phyloP scores from a whole-genome alignment of 495 filamentous ascomycete species.

The Xylaria acuta region DNA sequence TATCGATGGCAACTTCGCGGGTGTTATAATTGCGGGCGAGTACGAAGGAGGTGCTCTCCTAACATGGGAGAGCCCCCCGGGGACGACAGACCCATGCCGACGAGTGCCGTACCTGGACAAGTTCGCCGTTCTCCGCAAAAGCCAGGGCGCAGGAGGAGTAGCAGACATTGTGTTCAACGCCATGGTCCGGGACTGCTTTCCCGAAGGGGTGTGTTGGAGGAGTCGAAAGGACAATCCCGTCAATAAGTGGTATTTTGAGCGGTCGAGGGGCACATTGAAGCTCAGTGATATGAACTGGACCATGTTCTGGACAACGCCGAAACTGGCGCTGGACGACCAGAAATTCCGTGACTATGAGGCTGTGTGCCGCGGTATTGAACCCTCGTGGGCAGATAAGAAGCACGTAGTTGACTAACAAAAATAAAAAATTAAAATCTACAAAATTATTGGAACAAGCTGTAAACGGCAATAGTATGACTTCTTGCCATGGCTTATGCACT shows the following conservation, averaged over 20 bases:
- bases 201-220: conserved; percentile 79
- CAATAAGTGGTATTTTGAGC: conserved; percentile 96
- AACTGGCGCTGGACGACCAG: conserved; percentile 53
- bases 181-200: conserved; percentile 89
- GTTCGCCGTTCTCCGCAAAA: conserved; percentile 88
- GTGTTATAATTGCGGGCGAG: conserved; percentile 91
- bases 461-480: background rate
- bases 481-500: background rate
- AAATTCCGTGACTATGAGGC: conserved; percentile 79
- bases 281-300: conserved; percentile 81
- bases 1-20: conserved; percentile 78
- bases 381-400: conserved; percentile 82
- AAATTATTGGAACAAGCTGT: background rate
- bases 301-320: conserved; percentile 95
- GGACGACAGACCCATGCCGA: conserved; percentile 57
- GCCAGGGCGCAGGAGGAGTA: conserved; percentile 89
- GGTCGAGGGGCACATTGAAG: conserved; percentile 81
- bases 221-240: conserved; percentile 82
- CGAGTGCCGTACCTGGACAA: conserved; percentile 96
- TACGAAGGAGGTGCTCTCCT: conserved; percentile 96
- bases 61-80: conserved; percentile 87
- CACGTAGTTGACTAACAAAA: conserved; percentile 60
- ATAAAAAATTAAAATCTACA: background rate
- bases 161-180: conserved; percentile 95
- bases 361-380: conserved; percentile 79